Evolutionary conservation across 345 rosid species (phyloP).

Genomic region (Turritis glabra): DNA sequence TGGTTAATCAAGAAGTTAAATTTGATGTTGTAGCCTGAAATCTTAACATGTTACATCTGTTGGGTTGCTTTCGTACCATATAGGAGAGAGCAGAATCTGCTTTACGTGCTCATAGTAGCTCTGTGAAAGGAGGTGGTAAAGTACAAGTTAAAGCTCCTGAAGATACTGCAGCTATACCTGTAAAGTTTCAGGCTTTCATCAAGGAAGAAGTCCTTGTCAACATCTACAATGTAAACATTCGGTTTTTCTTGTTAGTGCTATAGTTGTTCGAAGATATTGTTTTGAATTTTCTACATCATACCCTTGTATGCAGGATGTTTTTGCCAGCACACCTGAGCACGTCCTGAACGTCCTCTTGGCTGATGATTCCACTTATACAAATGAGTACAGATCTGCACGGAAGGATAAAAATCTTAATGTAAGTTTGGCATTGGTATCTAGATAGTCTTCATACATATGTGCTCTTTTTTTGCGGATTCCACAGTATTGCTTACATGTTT

Average conservation of each 20-base stretch:
- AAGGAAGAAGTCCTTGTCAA: slow-evolving; percentile 85
- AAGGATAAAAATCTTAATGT: slow-evolving; percentile 82
- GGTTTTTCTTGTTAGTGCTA: slow-evolving; percentile 5
- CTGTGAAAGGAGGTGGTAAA: slow-evolving; percentile 59
- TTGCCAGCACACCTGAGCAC: slow-evolving; percentile 79
- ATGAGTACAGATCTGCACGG: slow-evolving; percentile 66
- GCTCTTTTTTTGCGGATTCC: background rate
- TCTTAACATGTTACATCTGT: slow-evolving; percentile 11
- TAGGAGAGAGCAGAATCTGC: slow-evolving; percentile 89
- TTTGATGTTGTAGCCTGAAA: slow-evolving; percentile 16
- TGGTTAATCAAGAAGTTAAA: background rate
- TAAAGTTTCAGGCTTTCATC: slow-evolving; percentile 65
- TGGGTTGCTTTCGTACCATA: slow-evolving; percentile 31
- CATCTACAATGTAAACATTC: slow-evolving; percentile 59
- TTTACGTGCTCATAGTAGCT: slow-evolving; percentile 92
- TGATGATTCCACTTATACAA: slow-evolving; percentile 67
- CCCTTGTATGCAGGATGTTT: slow-evolving; percentile 56
- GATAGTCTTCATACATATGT: background rate
- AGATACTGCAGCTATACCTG: slow-evolving; percentile 52
- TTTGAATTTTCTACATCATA: slow-evolving; percentile 10
- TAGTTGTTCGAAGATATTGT: slow-evolving; percentile 18
- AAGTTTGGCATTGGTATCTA: slow-evolving; percentile 40
- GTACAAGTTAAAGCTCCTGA: slow-evolving; percentile 47
- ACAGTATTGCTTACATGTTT: background rate
- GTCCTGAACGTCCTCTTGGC: slow-evolving; percentile 58